Evolutionary conservation across 805 yeast genomes (phyloP), one percentile per base, ranked within the genome.

Genomic region (Candida arabinofermentans): DNA sequence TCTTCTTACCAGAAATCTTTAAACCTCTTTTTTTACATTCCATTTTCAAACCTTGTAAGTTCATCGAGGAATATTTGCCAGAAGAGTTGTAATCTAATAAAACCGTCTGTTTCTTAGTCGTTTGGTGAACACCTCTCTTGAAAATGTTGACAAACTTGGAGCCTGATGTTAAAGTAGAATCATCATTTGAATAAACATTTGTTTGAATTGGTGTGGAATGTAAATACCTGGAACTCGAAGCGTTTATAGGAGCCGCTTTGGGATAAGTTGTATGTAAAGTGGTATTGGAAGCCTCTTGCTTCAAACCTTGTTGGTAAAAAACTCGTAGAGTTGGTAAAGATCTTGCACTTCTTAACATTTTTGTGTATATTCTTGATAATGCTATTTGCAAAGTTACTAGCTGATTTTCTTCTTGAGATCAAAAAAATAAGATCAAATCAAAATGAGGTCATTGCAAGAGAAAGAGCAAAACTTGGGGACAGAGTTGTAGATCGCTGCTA

Each of bases 11-110:
- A n/a, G 77, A 63, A 0, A 80, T 72, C 51, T 74, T 77, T 44
- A 82, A 58, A 0, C 86, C 85, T 46, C 82, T 70, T 42, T 64
- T 65, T 42, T 75, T 74, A 56, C 86, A 79, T 55, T 81, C 86
- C 39, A 57, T 58, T 54, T 76, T 79, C 49, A 82, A 67, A 2
- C 76, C 68, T 40, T 74, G 72, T 30, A 81, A 62, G 33, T 77
- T 76, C 75, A 79, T 72, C 23, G 64, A 55, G 2, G 60, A 46
- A 35, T 57, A 65, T 46, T 49, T 64, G 26, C 55, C 40, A 16
- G 46, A 41, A 6, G 46, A 35, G n/a, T 44, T 48, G 24, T 48
- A 37, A 35, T 58, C 66, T 27, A 62, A 43, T 21, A 65, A 45
- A 9, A 56, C 48, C 1, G 65, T 56, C 34, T 63, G 55, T 24